phyloP scores from a whole-genome alignment of 2,329 filamentous ascomycete species.

The Annulohypoxylon truncatum region DNA sequence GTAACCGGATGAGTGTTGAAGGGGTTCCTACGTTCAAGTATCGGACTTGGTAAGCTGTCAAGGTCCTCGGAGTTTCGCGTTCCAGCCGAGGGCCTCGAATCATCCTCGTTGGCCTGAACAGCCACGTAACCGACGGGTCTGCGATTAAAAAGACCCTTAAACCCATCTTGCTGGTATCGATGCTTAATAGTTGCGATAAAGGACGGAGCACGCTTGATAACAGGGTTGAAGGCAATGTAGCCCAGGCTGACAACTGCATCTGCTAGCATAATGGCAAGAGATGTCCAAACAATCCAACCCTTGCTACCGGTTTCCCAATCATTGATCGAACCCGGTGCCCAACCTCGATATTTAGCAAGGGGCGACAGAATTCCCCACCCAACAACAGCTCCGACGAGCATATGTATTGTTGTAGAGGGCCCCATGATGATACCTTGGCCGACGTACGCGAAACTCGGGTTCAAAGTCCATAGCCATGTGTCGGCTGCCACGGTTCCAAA shows the following conservation, averaged over 20 bases:
- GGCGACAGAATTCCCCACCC: constrained; percentile 95
- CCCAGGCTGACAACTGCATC: constrained; percentile 90
- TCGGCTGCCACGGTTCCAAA: constrained; percentile 80
- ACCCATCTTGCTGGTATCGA: constrained; percentile 38
- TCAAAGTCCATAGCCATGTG: constrained; percentile 94
- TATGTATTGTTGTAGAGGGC: constrained; percentile 91
- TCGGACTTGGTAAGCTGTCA: constrained; percentile 35
- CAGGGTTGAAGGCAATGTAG: constrained; percentile 76
- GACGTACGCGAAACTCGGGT: constrained; percentile 96
- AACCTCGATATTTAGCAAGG: constrained; percentile 83
- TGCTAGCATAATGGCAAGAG: constrained; percentile 94
- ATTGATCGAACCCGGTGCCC: constrained; percentile 87
- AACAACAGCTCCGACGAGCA: constrained; percentile 88
- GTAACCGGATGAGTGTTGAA: constrained; percentile 36
- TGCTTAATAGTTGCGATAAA: constrained; percentile 39
- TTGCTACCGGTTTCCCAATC: constrained; percentile 96
- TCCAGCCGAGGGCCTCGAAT: constrained; percentile 33
- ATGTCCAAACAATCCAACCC: constrained; percentile 98
- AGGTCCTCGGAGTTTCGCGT: constrained; percentile 37
- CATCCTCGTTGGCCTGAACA: constrained; percentile 43
- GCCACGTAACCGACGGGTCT: constrained; percentile 42
- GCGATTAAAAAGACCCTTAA: constrained; percentile 42
- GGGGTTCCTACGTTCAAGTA: constrained; percentile 43
- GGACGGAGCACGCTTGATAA: constrained; percentile 59
- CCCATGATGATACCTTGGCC: constrained; percentile 99